Conservation (phyloP, 2,329 filamentous ascomycete species). For the Eutypella sp. region DNA sequence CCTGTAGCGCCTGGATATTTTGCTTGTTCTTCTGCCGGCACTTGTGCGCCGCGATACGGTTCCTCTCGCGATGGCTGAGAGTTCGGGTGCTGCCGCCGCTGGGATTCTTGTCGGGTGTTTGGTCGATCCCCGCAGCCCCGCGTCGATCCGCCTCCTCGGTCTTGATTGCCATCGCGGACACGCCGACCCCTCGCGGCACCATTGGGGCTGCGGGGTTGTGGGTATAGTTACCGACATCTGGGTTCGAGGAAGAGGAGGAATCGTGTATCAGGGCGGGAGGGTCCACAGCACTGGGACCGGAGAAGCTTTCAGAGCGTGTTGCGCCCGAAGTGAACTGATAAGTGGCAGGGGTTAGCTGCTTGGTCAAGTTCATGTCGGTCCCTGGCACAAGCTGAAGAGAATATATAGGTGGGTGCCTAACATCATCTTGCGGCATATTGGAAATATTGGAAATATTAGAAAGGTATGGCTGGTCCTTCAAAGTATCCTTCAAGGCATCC, state of each 20-base stretch:
- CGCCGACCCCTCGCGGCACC: not conserved
- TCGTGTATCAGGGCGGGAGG: not conserved
- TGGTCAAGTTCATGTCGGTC: no score
- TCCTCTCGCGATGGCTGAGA: constrained; percentile 29
- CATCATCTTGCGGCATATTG: no score
- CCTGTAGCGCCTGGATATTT: constrained; percentile 43
- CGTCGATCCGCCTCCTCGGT: not conserved
- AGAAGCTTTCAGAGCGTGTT: not conserved
- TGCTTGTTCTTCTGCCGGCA: constrained; percentile 53
- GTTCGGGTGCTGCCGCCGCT: not conserved
- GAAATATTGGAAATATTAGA: no score
- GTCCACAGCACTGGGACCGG: not conserved
- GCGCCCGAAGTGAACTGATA: not conserved
- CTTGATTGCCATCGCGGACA: not conserved
- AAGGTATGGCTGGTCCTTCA: not conserved
- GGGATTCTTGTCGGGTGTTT: no score
- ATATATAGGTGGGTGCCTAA: no score
- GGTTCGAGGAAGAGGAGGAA: not conserved
- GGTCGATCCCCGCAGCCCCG: not conserved
- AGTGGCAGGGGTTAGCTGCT: not conserved
- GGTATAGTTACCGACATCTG: not conserved
- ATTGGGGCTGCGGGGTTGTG: not conserved
- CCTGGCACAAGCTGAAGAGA: no score
- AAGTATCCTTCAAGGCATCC: not conserved
- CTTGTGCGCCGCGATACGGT: constrained; percentile 49